Evolutionary conservation across 2,329 filamentous ascomycete genomes (phyloP).

Genomic region (Arthrinium puccinioides): DNA sequence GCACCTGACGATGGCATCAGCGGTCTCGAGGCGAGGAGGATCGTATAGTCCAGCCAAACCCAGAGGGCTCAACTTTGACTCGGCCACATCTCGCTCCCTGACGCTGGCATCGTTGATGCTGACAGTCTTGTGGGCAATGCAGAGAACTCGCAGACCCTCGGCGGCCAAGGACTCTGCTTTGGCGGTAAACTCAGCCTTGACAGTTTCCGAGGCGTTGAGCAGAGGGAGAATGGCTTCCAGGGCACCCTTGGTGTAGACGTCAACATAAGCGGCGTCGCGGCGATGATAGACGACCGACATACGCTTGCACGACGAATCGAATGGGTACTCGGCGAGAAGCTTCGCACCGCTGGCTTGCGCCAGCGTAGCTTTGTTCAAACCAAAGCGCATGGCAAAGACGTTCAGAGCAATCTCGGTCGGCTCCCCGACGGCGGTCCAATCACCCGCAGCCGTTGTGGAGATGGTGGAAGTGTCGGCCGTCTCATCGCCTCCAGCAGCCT

Average conservation of each 20-base stretch:
- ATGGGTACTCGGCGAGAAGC: slow-evolving; percentile 60
- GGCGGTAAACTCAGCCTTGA: slow-evolving; percentile 37
- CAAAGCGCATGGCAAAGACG: slow-evolving; percentile 65
- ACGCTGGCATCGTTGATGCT: slow-evolving; percentile 25
- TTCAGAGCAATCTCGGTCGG: slow-evolving; percentile 70
- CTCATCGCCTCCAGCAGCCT: slow-evolving; percentile 25
- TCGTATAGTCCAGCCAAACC: slow-evolving; percentile 68
- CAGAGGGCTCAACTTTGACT: slow-evolving; percentile 53
- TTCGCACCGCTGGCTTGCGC: slow-evolving; percentile 29
- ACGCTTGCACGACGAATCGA: slow-evolving; percentile 66
- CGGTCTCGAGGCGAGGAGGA: slow-evolving; percentile 61
- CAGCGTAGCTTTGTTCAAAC: slow-evolving; percentile 37
- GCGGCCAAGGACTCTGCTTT: slow-evolving; percentile 50
- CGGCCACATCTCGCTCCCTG: slow-evolving; percentile 44
- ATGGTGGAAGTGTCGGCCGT: slow-evolving; percentile 39
- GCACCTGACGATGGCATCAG: slow-evolving; percentile 51
- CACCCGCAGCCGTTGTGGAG: slow-evolving; percentile 34
- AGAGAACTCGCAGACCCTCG: slow-evolving; percentile 62
- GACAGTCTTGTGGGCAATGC: slow-evolving; percentile 49
- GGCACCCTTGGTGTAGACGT: slow-evolving; percentile 52
- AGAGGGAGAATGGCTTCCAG: slow-evolving; percentile 49
- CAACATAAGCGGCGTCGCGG: slow-evolving; percentile 24
- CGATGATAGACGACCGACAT: slow-evolving; percentile 62
- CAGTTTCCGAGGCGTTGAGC: slow-evolving; percentile 37
- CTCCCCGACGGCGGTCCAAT: slow-evolving; percentile 57